Evolutionary conservation across 1,284 basidiomycete species (phyloP).

Genomic region (Grifola frondosa): DNA sequence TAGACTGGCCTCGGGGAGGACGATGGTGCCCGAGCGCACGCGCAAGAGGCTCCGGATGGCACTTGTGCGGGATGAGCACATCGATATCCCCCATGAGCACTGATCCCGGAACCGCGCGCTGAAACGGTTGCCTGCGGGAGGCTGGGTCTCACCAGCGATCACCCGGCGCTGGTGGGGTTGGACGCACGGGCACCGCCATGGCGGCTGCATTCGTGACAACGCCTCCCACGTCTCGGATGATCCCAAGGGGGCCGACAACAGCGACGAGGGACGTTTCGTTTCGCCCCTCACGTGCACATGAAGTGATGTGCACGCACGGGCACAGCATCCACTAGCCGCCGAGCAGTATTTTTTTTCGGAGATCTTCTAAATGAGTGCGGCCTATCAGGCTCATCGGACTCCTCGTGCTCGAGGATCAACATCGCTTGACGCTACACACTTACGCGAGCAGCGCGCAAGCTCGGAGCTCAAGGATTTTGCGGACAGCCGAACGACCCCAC

Average conservation of each 20-base stretch:
- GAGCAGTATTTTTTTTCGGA: too few relatives aligned
- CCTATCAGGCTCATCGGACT: background rate
- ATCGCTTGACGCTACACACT: background rate
- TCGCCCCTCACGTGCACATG: too few relatives aligned
- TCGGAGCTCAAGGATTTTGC: background rate
- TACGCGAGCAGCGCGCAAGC: background rate
- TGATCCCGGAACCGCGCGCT: too few relatives aligned
- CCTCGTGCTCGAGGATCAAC: background rate
- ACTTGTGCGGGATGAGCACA: background rate
- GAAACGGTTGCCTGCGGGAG: too few relatives aligned
- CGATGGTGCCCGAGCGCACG: background rate
- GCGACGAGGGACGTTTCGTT: too few relatives aligned
- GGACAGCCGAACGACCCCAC: too few relatives aligned
- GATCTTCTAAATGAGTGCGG: too few relatives aligned
- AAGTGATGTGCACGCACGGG: too few relatives aligned
- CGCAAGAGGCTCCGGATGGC: background rate
- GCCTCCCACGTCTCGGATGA: background rate
- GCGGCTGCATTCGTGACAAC: background rate
- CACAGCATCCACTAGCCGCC: too few relatives aligned
- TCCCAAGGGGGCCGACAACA: background rate
- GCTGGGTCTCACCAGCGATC: conserved; percentile 8
- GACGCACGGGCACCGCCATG: background rate
- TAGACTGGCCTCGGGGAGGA: background rate
- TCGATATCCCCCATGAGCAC: too few relatives aligned
- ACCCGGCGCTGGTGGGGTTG: background rate